Conservation (phyloP, 2,329 filamentous ascomycete species). For the Fusarium udum region DNA sequence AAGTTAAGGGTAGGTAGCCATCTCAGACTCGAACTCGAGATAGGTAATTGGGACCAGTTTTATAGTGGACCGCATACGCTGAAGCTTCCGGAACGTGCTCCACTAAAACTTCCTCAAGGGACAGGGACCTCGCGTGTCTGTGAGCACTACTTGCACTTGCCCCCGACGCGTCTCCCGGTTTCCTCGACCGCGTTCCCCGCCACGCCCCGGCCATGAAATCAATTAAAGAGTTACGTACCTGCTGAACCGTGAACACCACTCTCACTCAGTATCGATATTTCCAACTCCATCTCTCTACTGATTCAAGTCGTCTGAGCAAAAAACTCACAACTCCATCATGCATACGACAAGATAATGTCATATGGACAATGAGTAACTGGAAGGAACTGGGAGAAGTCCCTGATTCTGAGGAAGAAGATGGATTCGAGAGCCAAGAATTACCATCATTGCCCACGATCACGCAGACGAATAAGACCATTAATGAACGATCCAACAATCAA, state of each 20-base stretch:
- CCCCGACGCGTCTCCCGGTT: conserved; percentile 42
- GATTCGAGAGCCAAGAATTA: conserved; percentile 51
- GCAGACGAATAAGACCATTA: conserved; percentile 2
- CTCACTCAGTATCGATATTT: conserved; percentile 10
- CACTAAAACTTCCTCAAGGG: conserved; percentile 9
- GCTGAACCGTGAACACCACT: conserved; percentile 11
- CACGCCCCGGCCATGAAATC: conserved; percentile 23
- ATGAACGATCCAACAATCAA: background rate
- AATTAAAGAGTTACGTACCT: conserved; percentile 30
- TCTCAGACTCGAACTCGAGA: background rate
- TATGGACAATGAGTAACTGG: conserved; percentile 56
- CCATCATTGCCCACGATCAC: conserved; percentile 4
- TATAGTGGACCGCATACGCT: conserved; percentile 17
- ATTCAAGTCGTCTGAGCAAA: background rate
- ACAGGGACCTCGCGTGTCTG: conserved; percentile 1
- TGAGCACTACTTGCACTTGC: background rate
- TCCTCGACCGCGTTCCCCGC: conserved; percentile 42
- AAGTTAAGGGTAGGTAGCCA: conserved; percentile 4
- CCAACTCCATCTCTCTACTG: background rate
- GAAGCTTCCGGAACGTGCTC: conserved; percentile 4
- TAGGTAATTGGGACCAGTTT: conserved; percentile 11
- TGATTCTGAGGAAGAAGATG: conserved; percentile 61
- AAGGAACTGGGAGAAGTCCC: conserved; percentile 61
- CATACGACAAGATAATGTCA: conserved; percentile 42
- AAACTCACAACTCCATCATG: conserved; percentile 3